These are phyloP conservation scores for Mytilinidion resinicola DNA, from an alignment of 495 filamentous ascomycete genomes.

Conservation along the genomic window DNA sequence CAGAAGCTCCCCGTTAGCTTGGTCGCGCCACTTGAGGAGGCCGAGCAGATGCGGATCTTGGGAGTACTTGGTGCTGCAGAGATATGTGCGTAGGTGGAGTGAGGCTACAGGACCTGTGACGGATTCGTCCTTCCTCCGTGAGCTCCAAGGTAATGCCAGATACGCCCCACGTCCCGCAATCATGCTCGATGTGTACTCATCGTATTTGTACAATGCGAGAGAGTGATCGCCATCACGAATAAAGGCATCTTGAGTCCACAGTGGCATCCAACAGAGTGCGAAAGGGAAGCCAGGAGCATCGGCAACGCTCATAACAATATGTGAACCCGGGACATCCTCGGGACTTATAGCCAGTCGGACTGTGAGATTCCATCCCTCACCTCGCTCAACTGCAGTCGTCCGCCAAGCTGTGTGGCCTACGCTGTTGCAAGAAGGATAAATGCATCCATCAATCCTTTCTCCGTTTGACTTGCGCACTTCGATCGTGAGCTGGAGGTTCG, in stretches of 20 bases:
- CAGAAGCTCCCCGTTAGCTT: conserved; percentile 60
- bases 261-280: conserved; percentile 83
- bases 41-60: conserved; percentile 86
- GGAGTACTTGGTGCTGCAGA: conserved; percentile 93
- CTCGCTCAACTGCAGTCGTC: conserved; percentile 70
- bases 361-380: conserved; percentile 78
- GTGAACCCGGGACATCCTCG: conserved; percentile 72
- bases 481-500: conserved; percentile 79
- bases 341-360: conserved; percentile 74
- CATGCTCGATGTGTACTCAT: conserved; percentile 57
- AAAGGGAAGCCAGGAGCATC: conserved; percentile 81
- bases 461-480: conserved; percentile 75
- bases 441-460: conserved; percentile 76
- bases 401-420: conserved; percentile 75
- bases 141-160: conserved; percentile 71
- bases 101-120: conserved; percentile 70
- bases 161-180: conserved; percentile 75
- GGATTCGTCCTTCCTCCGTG: conserved; percentile 62
- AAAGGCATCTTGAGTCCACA: conserved; percentile 91
- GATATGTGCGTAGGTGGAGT: conserved; percentile 73
- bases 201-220: conserved; percentile 78
- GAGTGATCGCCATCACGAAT: conserved; percentile 78
- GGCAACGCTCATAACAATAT: conserved; percentile 83
- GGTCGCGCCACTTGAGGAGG: conserved; percentile 78
- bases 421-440: conserved; percentile 77